Percentiles rank a stretch among this genome's conserved stretches.
These are phyloP conservation scores for Bonia amplexicaulis DNA, from an alignment of 176 grass and related monocot genomes.

Conservation along the genomic window DNA sequence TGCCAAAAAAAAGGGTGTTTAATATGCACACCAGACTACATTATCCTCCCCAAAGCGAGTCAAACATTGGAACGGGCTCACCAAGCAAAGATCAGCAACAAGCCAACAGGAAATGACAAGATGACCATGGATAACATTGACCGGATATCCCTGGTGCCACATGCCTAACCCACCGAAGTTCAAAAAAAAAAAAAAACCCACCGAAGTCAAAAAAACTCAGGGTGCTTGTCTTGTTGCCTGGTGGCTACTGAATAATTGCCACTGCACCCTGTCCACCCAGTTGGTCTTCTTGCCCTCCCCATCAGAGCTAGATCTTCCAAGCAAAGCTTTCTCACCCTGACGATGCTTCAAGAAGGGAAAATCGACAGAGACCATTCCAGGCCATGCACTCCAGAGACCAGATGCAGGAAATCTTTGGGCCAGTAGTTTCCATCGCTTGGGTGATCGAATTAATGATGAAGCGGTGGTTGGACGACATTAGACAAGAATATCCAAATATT, in stretches of 20 bases:
- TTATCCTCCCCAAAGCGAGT: not conserved
- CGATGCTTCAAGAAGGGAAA: not conserved
- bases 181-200: not conserved
- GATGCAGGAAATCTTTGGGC: not conserved
- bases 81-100: not conserved
- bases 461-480: not conserved
- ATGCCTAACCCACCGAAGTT: not conserved
- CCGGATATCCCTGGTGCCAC: not conserved
- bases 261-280: not conserved
- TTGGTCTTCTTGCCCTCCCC: not conserved
- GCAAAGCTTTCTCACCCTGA: not conserved
- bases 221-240: not conserved
- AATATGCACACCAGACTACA: not conserved
- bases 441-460: not conserved
- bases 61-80: not conserved
- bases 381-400: not conserved
- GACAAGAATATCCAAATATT: not conserved
- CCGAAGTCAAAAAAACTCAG: no score
- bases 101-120: not conserved
- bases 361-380: not conserved
- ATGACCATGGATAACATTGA: not conserved
- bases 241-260: not conserved
- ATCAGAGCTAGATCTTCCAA: not conserved
- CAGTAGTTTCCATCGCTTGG: not conserved
- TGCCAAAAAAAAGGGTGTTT: not conserved